A percentile compares a stretch with the other conserved stretches of the same genome.
These are phyloP conservation scores for Eragrostis curvula DNA, from an alignment of 176 grass and related monocot species.

Conservation along the genomic window DNA sequence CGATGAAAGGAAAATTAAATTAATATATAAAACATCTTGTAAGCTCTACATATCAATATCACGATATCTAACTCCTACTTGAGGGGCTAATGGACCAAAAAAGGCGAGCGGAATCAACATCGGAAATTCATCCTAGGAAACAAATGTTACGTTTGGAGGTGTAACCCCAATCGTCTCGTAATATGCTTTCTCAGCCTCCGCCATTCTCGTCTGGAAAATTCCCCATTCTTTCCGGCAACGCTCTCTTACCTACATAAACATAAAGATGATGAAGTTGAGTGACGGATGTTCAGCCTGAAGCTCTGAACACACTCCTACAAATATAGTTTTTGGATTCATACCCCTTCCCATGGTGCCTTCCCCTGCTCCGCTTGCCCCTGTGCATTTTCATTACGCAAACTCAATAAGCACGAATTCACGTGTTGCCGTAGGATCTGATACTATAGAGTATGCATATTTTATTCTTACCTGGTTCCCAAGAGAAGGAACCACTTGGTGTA, in stretches of 20 bases:
- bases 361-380: constrained; percentile 75
- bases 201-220: constrained; percentile 70
- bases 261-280: neutral
- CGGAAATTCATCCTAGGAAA: constrained; percentile 37
- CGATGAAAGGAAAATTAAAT: neutral
- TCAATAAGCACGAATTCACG: neutral
- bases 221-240: constrained; percentile 85
- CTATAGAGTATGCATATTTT: neutral
- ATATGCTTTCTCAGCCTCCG: constrained; percentile 80
- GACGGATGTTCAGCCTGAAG: neutral
- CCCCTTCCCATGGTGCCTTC: constrained; percentile 88
- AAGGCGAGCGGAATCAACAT: constrained; percentile 29
- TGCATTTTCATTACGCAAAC: constrained; percentile 16
- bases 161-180: constrained; percentile 57
- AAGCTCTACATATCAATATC: constrained; percentile 47
- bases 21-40: constrained; percentile 31
- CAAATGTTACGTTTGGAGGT: constrained; percentile 62
- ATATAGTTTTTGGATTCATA: constrained; percentile 41
- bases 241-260: constrained; percentile 61
- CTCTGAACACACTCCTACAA: neutral
- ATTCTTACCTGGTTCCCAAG: constrained; percentile 72
- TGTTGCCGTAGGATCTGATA: neutral
- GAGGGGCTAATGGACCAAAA: constrained; percentile 30
- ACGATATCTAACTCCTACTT: constrained; percentile 41
- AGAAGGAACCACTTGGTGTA: constrained; percentile 88